A percentile compares a stretch with the other conserved stretches of the same genome.
Conservation (phyloP, 345 rosid species). For the Mangifera indica region DNA sequence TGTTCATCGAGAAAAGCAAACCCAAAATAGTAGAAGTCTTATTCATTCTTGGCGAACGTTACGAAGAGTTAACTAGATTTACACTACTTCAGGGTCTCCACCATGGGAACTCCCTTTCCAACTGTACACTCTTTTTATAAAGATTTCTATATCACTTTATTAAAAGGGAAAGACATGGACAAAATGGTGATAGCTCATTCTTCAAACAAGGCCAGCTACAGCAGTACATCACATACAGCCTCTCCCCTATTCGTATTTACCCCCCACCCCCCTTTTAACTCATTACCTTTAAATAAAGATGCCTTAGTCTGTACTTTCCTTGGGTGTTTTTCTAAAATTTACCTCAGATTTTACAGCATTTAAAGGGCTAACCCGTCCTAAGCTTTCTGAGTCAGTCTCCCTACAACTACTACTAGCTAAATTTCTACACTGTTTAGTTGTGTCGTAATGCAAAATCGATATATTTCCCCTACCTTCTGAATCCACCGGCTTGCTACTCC, state of each 20-base stretch:
- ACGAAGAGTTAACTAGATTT: not conserved
- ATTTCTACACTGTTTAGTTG: slow-evolving; percentile 38
- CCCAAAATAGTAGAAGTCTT: not conserved
- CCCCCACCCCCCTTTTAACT: slow-evolving; percentile 21
- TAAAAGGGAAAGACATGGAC: not conserved
- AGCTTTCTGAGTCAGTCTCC: slow-evolving; percentile 38
- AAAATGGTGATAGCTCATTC: slow-evolving; percentile 34
- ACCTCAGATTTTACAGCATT: slow-evolving; percentile 41
- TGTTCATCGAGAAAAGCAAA: not conserved
- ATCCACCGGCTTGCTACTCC: slow-evolving; percentile 21
- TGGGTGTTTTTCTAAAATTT: slow-evolving; percentile 33
- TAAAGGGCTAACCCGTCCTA: slow-evolving; percentile 31
- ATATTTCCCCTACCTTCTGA: slow-evolving; percentile 34
- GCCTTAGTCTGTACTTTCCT: slow-evolving; percentile 30
- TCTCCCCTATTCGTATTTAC: slow-evolving; percentile 26
- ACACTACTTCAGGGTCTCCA: not conserved
- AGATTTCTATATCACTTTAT: not conserved
- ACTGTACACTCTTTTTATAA: slow-evolving; percentile 13
- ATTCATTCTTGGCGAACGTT: not conserved
- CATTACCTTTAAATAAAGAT: slow-evolving; percentile 11
- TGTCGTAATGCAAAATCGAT: slow-evolving; percentile 44
- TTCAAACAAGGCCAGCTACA: slow-evolving; percentile 28
- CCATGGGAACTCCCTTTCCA: slow-evolving; percentile 1
- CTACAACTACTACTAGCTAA: slow-evolving; percentile 33
- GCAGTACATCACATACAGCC: slow-evolving; percentile 30